Percentiles rank a stretch among this genome's conserved stretches.
Conservation (phyloP, 768 basidiomycete species). For the Trametes gibbosa region DNA sequence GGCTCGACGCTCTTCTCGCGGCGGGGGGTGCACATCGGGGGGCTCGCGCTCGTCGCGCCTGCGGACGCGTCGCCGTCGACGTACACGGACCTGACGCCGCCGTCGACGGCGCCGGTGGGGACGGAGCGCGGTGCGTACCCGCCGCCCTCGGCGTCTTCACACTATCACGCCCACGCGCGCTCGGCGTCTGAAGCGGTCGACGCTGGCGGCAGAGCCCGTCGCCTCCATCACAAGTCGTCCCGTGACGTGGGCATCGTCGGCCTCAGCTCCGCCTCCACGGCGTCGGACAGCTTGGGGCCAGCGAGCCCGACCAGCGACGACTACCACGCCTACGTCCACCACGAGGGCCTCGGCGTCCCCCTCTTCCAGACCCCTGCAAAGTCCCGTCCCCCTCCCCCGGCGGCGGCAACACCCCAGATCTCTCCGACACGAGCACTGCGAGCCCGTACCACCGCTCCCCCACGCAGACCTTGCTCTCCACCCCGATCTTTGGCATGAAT, state of each 20-base stretch:
- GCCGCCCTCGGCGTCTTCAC: constrained; percentile 9
- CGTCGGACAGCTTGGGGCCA: constrained; percentile 19
- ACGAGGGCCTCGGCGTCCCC: constrained; percentile 25
- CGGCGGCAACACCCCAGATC: constrained; percentile 15
- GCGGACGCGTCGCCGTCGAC: constrained; percentile 59
- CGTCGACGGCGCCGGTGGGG: constrained; percentile 42
- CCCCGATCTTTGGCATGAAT: constrained; percentile 18
- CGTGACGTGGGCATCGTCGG: constrained; percentile 54
- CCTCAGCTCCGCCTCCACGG: constrained; percentile 31
- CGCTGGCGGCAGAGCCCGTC: constrained; percentile 30
- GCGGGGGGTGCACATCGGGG: constrained; percentile 31
- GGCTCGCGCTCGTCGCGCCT: constrained; percentile 69
- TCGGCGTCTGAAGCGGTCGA: constrained; percentile 42
- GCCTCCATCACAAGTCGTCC: constrained; percentile 41
- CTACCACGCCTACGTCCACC: constrained; percentile 4
- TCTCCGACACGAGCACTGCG: constrained; percentile 20
- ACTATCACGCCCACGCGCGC: constrained; percentile 41
- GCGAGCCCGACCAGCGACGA: constrained; percentile 17
- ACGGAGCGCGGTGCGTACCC: constrained; percentile 3
- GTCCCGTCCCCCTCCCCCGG: constrained; percentile 31
- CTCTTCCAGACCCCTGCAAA: constrained; percentile 37
- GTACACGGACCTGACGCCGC: constrained; percentile 54
- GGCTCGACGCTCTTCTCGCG: constrained; percentile 20
- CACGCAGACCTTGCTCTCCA: constrained; percentile 7
- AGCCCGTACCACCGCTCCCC: constrained; percentile 11